These are phyloP conservation scores for Sporothrix sp. DNA, from an alignment of 2,329 filamentous ascomycete genomes.

Conservation along the genomic window DNA sequence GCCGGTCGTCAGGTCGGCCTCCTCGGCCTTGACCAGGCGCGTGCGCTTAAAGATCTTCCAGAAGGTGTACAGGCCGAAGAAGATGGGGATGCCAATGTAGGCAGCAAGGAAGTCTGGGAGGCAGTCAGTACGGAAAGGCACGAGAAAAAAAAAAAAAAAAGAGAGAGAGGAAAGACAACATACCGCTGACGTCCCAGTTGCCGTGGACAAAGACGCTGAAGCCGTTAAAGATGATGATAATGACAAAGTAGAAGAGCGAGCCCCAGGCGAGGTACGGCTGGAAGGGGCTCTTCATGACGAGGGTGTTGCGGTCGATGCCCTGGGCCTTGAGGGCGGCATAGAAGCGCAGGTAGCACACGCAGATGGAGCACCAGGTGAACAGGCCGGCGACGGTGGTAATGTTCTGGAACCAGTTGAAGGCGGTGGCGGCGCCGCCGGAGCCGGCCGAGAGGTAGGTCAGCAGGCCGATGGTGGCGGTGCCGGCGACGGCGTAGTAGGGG, in stretches of 20 bases:
- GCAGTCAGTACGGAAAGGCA: conserved; percentile 34
- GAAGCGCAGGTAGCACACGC: conserved; percentile 60
- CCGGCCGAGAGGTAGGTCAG: conserved; percentile 62
- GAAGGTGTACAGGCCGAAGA: conserved; percentile 48
- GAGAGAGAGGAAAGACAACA: not conserved
- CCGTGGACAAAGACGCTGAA: conserved; percentile 62
- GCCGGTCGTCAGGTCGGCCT: conserved; percentile 48
- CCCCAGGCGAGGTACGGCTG: conserved; percentile 63
- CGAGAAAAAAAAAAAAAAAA: not conserved
- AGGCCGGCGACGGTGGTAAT: conserved; percentile 56
- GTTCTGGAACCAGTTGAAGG: conserved; percentile 20
- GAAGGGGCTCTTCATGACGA: conserved; percentile 55
- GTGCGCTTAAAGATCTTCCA: conserved; percentile 47
- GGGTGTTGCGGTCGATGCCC: conserved; percentile 50
- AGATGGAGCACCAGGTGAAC: conserved; percentile 58
- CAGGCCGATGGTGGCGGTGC: conserved; percentile 49
- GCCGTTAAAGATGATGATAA: conserved; percentile 62
- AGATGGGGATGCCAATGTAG: conserved; percentile 55
- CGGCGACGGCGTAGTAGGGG: conserved; percentile 28
- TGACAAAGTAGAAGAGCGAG: conserved; percentile 52
- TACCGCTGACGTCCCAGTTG: conserved; percentile 20
- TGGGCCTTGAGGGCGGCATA: conserved; percentile 55
- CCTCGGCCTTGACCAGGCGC: conserved; percentile 26
- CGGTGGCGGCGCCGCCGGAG: conserved; percentile 44
- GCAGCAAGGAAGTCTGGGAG: conserved; percentile 49